Evolutionary conservation across 139 green algal genomes (phyloP), one percentile per base, ranked within the genome.

Genomic region (Coccomyxa sp.): DNA sequence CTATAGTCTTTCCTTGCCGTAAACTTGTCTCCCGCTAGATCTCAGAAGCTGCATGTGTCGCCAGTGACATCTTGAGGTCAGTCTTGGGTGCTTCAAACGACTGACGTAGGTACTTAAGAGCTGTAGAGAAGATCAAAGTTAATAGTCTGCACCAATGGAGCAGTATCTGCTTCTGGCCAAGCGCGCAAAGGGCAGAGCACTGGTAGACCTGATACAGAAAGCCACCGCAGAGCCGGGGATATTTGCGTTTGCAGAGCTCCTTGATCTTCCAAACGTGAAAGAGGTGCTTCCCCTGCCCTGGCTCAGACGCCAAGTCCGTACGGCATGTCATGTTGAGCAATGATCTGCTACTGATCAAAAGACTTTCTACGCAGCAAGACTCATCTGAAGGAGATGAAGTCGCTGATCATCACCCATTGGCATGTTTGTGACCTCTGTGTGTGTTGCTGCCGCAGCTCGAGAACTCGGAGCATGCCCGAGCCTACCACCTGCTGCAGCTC

Each of bases 201-300:
- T 91, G 0, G 85, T 78, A 1, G 88, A 95, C 27, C 72, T 95
- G 0, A 91, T 97, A n/a, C 55, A 77, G 73, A 90, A 89, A 70
- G 92, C 88, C 18, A 96, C 91, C 0, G 80, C 91, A n/a, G 91
- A 97, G 73, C 93, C 92, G 0, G 86, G 81, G 16, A 39, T 98
- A 0, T 97, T 94, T 68, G 87, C 89, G 0, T 98, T 97, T 78
- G 91, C 90, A 0, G 95, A 98, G 88, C 90, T 98, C 8, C 80
- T 98, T 10, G 87, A 93, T 58, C 39, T 93, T 29, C 86, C 89
- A 0, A 84, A 50, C 10, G 85, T 97, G 0, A 75, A 90, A 68
- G 85, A 97, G 87, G 93, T 98, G 41, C 1, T 71, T 18, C 33
- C n/a, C n/a, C n/a, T 12, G 8, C 27, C 14, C 10, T 39, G 8